Percentiles rank a stretch among this genome's conserved stretches.
Conservation (phyloP, 2,329 filamentous ascomycete species). For the Pseudogymnoascus pannorum region DNA sequence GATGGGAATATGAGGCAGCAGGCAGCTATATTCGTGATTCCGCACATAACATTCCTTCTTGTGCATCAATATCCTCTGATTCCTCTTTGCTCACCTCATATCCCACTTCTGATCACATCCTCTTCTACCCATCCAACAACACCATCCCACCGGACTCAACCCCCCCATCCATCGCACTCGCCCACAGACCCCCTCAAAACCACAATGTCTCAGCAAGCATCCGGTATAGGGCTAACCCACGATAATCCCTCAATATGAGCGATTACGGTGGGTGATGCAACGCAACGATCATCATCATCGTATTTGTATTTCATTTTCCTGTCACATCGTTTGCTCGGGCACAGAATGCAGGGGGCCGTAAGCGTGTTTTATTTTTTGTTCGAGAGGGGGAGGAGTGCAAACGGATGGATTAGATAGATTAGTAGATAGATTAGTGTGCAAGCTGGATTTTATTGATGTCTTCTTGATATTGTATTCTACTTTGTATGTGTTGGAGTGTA, state of each 20-base stretch:
- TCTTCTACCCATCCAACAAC: background rate
- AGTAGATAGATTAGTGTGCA: no score
- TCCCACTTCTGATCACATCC: background rate
- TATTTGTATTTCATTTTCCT: background rate
- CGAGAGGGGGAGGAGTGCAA: background rate
- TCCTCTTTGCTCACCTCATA: no score
- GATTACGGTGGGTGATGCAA: no score
- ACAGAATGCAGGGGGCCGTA: background rate
- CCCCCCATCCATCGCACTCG: background rate
- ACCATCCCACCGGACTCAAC: background rate
- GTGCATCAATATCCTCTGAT: background rate
- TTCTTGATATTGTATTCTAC: no score
- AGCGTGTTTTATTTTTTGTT: background rate
- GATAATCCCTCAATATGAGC: background rate
- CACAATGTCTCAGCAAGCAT: background rate
- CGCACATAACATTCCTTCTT: background rate
- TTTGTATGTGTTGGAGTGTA: no score
- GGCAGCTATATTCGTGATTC: background rate
- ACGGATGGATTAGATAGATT: no score
- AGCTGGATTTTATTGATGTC: no score
- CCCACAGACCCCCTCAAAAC: background rate
- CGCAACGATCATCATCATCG: background rate
- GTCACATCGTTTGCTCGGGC: no score
- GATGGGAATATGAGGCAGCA: background rate
- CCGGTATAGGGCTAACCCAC: background rate